Conservation (phyloP, 345 rosid species). For the Eucalyptus cloeziana region DNA sequence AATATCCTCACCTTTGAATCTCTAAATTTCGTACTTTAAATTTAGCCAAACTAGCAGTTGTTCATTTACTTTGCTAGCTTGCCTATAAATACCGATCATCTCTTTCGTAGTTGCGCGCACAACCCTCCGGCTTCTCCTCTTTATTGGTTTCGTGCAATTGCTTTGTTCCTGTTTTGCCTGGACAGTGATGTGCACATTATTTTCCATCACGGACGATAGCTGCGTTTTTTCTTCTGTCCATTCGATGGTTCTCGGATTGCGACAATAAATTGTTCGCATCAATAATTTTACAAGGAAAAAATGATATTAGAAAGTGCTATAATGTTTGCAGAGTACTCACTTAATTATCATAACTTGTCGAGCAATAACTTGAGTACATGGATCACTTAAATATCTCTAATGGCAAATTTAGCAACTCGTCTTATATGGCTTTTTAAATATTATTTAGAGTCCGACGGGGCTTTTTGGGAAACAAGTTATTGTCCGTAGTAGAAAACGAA, state of each 20-base stretch:
- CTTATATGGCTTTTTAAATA: background rate
- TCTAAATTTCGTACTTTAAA: background rate
- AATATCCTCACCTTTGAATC: background rate
- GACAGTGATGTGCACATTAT: no score
- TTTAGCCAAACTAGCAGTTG: background rate
- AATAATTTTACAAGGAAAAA: background rate
- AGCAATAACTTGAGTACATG: accelerated
- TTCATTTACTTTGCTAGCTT: no score
- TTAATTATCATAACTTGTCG: background rate
- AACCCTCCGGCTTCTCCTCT: background rate
- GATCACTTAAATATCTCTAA: accelerated
- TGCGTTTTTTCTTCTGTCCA: background rate
- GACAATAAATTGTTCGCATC: accelerated
- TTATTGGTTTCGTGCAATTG: background rate
- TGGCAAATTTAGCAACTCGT: accelerated
- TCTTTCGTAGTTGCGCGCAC: background rate
- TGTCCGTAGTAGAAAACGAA: background rate
- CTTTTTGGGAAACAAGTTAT: background rate
- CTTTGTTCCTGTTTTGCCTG: background rate
- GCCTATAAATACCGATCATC: no score
- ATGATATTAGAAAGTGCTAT: background rate
- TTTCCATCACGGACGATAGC: background rate
- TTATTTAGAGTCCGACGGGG: background rate
- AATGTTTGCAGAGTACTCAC: no score
- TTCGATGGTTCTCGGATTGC: background rate